Evolutionary conservation across 495 filamentous ascomycete genomes (phyloP), one percentile per base, ranked within the genome.

Genomic region (Podospora pseudocomata): DNA sequence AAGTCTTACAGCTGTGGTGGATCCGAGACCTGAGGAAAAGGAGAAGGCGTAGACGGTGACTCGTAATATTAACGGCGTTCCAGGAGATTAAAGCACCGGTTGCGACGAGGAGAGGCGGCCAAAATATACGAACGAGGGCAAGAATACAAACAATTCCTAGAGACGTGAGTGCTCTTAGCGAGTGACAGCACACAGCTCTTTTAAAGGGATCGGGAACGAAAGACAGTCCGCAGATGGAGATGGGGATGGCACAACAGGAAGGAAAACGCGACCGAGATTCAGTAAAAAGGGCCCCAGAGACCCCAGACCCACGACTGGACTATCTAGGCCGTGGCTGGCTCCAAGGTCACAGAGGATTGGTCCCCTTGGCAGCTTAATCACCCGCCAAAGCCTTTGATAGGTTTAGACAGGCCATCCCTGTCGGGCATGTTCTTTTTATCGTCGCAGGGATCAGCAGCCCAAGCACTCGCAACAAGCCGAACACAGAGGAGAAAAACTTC

Each of bases 101-200:
- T 64, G 58, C 64, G 26, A n/a, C 39, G 53, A 60, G 16, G 68
- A 58, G 27, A 13, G 20, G 57, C 0, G 28, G 32, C 67, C 67
- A 18, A 66, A 56, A 68, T 27, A 49, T 28, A 67, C 49, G 68
- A 71, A 67, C 63, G 67, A 72, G 70, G 65, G 73, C 69, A 66
- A 69, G 60, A 66, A 69, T 63, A 67, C 53, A 32, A 67, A 32
- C 53, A 70, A 63, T 49, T 30, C 44, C 34, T n/a, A 30, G 57
- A 63, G 54, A 54, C 55, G 3, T 53, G 15, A 34, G 70, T 67
- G 70, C 61, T 68, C 63, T 30, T 61, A 78, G 66, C 76, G 76
- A 78, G 71, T 67, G 76, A 67, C 60, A 73, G 73, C 70, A 74
- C 71, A 62, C 66, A 70, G 64, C 56, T 65, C 64, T 65, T 63